Evolutionary conservation across 352 stramenopile genomes (phyloP).

Genomic region (Pythium coloratum): DNA sequence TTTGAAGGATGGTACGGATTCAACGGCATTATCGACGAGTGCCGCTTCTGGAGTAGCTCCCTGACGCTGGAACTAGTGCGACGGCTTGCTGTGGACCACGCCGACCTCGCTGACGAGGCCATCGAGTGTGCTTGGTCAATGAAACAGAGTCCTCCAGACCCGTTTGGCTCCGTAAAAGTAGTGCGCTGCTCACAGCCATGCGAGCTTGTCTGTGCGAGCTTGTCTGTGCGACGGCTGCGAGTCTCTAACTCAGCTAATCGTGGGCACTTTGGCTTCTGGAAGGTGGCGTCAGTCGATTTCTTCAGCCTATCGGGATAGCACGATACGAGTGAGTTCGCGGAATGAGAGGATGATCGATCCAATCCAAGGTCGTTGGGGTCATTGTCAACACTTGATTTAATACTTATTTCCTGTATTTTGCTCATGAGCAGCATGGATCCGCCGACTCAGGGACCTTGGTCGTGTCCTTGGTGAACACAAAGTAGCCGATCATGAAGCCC

Average conservation of each 20-base stretch:
- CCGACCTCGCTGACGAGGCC: background rate
- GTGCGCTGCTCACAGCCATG: background rate
- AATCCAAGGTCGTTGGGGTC: too few species aligned
- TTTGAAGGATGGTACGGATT: constrained; percentile 14
- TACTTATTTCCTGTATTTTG: background rate
- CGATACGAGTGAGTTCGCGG: too few species aligned
- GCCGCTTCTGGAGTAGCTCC: background rate
- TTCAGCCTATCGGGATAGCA: too few species aligned
- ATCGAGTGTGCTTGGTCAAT: background rate
- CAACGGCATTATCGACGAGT: constrained; percentile 14
- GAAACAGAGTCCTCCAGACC: background rate
- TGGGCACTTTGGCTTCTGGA: too few species aligned
- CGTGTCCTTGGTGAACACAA: constrained; percentile 66
- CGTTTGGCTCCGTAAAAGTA: background rate
- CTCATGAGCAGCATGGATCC: constrained; percentile 61
- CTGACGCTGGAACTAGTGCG: background rate
- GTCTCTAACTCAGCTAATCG: too few species aligned
- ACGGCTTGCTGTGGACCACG: background rate
- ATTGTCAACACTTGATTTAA: background rate
- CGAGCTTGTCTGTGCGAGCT: background rate
- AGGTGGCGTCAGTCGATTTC: too few species aligned
- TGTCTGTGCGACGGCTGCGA: too few species aligned
- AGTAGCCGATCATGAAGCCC: constrained; percentile 68
- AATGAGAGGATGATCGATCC: too few species aligned
- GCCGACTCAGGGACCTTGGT: constrained; percentile 67